Evolutionary conservation across 345 rosid species (phyloP).

Genomic region (Gossypium turneri): DNA sequence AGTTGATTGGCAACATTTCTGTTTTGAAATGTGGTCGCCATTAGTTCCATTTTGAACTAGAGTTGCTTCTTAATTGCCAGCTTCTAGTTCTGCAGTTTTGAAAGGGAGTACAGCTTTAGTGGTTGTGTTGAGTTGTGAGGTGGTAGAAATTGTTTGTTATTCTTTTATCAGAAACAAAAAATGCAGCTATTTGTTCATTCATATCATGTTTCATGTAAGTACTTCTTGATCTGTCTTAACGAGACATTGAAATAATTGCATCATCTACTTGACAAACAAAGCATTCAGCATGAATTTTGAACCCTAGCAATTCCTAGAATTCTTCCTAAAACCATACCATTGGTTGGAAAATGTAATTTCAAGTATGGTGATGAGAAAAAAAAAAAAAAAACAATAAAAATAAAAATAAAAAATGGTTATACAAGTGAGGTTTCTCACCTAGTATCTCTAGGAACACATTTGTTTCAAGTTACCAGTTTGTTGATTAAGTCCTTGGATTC

Average conservation of each 20-base stretch:
- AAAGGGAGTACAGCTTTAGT: neutral
- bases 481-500: conserved; percentile 30
- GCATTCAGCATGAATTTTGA: too few species aligned
- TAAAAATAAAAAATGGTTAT: too few species aligned
- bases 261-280: too few species aligned
- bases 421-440: conserved; percentile 4
- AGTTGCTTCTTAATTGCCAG: neutral
- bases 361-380: too few species aligned
- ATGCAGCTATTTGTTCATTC: neutral
- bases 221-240: too few species aligned
- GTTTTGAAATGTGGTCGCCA: neutral
- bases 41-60: neutral
- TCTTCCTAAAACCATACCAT: neutral
- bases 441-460: conserved; percentile 37
- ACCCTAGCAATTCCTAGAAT: neutral
- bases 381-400: too few species aligned
- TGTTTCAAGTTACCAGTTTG: conserved; percentile 36
- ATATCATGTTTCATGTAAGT: too few species aligned
- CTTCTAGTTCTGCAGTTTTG: neutral
- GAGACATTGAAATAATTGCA: too few species aligned
- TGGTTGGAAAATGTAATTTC: neutral
- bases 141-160: neutral
- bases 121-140: neutral
- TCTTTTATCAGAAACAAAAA: neutral
- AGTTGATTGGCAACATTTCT: neutral